Conservation (phyloP, 2,329 filamentous ascomycete genomes). For the Didymella pomorum region DNA sequence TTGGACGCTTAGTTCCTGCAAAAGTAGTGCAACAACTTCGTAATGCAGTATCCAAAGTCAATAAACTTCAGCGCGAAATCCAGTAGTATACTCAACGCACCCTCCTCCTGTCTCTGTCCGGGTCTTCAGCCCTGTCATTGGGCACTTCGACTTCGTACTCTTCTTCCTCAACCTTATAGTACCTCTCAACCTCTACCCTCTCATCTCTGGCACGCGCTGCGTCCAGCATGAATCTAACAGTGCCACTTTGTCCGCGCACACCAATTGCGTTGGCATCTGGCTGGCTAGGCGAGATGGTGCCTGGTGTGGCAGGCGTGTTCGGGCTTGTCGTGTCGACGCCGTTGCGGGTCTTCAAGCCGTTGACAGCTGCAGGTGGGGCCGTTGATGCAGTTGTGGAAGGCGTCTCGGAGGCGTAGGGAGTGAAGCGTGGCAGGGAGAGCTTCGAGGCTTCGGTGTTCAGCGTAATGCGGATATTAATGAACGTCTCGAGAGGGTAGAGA, state of each 20-base stretch:
- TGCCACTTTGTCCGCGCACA: slow-evolving; percentile 67
- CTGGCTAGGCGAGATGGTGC: slow-evolving; percentile 51
- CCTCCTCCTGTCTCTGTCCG: slow-evolving; percentile 34
- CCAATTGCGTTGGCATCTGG: slow-evolving; percentile 50
- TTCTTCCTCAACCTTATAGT: slow-evolving; percentile 77
- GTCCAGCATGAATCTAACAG: slow-evolving; percentile 89
- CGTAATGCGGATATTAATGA: slow-evolving; percentile 85
- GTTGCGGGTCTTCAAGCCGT: slow-evolving; percentile 43
- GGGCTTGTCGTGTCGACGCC: slow-evolving; percentile 46
- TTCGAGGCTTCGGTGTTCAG: slow-evolving; percentile 82
- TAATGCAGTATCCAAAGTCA: neutral
- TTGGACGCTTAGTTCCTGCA: neutral
- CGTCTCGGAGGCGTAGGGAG: slow-evolving; percentile 51
- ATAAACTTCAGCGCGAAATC: slow-evolving; percentile 15
- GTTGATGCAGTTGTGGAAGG: slow-evolving; percentile 25
- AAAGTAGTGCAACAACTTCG: neutral
- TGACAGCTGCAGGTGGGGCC: slow-evolving; percentile 25
- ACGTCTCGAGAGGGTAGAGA: slow-evolving; percentile 75
- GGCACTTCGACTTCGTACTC: slow-evolving; percentile 77
- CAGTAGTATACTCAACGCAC: slow-evolving; percentile 41
- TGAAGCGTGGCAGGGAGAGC: slow-evolving; percentile 68
- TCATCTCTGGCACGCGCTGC: slow-evolving; percentile 77
- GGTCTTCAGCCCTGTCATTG: slow-evolving; percentile 28
- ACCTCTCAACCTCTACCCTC: slow-evolving; percentile 70
- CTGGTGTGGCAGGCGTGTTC: slow-evolving; percentile 56